Evolutionary conservation across 2,329 filamentous ascomycete species (phyloP).

Genomic region (Trichoderma sp.): DNA sequence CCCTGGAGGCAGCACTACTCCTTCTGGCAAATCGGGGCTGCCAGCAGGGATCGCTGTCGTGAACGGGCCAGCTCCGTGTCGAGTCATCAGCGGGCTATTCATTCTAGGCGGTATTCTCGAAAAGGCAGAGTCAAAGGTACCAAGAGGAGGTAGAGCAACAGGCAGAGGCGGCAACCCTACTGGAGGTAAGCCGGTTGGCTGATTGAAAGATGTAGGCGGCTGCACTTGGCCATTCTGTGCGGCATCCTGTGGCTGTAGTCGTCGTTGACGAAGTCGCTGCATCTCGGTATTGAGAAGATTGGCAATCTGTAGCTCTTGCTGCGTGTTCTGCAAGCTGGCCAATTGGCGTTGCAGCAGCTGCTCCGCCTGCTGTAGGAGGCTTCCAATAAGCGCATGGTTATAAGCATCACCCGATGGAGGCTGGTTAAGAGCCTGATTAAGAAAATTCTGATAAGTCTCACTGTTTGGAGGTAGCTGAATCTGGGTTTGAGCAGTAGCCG

Average conservation of each 20-base stretch:
- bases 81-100: slow-evolving; percentile 42
- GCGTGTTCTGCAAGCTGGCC: slow-evolving; percentile 57
- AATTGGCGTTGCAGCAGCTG: slow-evolving; percentile 68
- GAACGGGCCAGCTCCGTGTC: slow-evolving; percentile 47
- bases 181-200: slow-evolving; percentile 10
- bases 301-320: slow-evolving; percentile 67
- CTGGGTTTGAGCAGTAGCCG: slow-evolving; percentile 20
- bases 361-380: slow-evolving; percentile 64
- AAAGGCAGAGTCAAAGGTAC: slow-evolving; percentile 21
- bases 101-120: slow-evolving; percentile 35
- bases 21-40: slow-evolving; percentile 59
- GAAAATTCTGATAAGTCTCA: neutral
- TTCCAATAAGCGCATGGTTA: slow-evolving; percentile 46
- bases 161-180: slow-evolving; percentile 13
- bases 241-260: slow-evolving; percentile 37
- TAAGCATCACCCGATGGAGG: slow-evolving; percentile 30
- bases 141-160: neutral
- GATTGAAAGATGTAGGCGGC: slow-evolving; percentile 16
- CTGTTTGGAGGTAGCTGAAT: neutral
- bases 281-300: slow-evolving; percentile 66
- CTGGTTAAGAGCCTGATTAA: slow-evolving; percentile 22
- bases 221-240: slow-evolving; percentile 24
- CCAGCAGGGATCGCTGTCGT: slow-evolving; percentile 55
- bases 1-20: slow-evolving; percentile 61
- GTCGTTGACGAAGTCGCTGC: slow-evolving; percentile 57